Evolutionary conservation across 768 basidiomycete genomes (phyloP).

Genomic region (Suillus clintonianus): DNA sequence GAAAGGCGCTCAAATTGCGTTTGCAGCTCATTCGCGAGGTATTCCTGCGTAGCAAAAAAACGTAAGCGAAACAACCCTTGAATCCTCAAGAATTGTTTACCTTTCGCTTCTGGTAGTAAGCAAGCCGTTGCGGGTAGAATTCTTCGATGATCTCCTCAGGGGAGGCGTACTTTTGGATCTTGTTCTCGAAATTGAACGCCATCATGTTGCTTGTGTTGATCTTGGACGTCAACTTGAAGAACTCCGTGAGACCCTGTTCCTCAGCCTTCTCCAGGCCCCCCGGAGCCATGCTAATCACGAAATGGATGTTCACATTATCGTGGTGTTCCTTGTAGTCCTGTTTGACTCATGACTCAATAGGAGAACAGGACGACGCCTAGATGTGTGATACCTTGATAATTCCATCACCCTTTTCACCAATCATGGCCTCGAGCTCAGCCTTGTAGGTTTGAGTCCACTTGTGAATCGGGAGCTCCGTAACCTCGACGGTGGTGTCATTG

Average conservation of each 20-base stretch:
- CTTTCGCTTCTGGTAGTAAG: conserved; percentile 96
- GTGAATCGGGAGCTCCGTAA: conserved; percentile 93
- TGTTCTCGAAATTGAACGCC: conserved; percentile 93
- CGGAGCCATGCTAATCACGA: conserved; percentile 76
- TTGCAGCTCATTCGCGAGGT: conserved; percentile 81
- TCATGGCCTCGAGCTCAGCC: conserved; percentile 86
- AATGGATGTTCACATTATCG: conserved; percentile 89
- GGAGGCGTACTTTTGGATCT: conserved; percentile 89
- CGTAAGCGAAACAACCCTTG: background rate
- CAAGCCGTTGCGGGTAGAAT: conserved; percentile 86
- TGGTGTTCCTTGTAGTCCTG: conserved; percentile 99
- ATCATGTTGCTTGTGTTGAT: conserved; percentile 97
- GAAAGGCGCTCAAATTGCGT: conserved; percentile 78
- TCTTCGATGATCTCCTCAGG: conserved; percentile 93
- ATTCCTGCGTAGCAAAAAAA: conserved; percentile 55
- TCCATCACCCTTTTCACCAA: conserved; percentile 82
- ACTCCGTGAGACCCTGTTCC: conserved; percentile 84
- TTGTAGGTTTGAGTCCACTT: conserved; percentile 95
- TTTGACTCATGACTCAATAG: background rate
- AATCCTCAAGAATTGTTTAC: conserved; percentile 37
- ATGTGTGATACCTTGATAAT: conserved; percentile 65
- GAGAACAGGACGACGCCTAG: background rate
- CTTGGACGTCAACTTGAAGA: conserved; percentile 86
- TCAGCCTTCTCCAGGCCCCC: conserved; percentile 87
- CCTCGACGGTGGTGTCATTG: conserved; percentile 88